Evolutionary conservation across 2,329 filamentous ascomycete genomes (phyloP).

Genomic region (Onygenales sp.): DNA sequence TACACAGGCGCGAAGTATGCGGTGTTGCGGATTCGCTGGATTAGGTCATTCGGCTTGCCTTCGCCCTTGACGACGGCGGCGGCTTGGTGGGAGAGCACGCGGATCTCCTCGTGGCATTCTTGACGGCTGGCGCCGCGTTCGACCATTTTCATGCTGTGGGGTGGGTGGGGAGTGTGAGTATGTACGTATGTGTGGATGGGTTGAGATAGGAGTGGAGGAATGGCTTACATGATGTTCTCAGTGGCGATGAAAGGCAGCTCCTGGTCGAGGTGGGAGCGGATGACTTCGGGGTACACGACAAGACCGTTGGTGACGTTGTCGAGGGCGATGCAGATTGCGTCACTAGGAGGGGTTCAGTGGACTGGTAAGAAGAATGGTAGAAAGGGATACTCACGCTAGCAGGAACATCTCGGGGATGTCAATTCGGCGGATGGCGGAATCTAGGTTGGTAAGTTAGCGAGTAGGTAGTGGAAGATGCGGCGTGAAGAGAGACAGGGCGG

Average conservation of each 20-base stretch:
- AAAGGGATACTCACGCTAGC: constrained; percentile 31
- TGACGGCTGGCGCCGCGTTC: constrained; percentile 63
- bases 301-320: constrained; percentile 61
- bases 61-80: constrained; percentile 59
- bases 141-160: constrained; percentile 55
- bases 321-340: constrained; percentile 56
- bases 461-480: neutral
- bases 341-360: constrained; percentile 17
- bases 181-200: too few relatives aligned
- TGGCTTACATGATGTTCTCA: constrained; percentile 23
- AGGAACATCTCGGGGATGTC: constrained; percentile 58
- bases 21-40: constrained; percentile 63
- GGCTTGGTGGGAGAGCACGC: constrained; percentile 71
- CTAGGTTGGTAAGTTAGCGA: neutral
- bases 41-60: constrained; percentile 70
- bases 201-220: too few relatives aligned
- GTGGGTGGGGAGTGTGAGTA: constrained; percentile 32
- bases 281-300: constrained; percentile 69
- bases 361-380: too few relatives aligned
- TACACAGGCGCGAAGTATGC: constrained; percentile 67
- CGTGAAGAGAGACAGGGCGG: constrained; percentile 17
- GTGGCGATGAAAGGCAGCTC: constrained; percentile 75
- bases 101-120: constrained; percentile 79
- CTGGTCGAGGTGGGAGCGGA: constrained; percentile 40
- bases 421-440: constrained; percentile 39